Evolutionary conservation across 2,329 filamentous ascomycete genomes (phyloP).

Genomic region (Alternaria sp.): DNA sequence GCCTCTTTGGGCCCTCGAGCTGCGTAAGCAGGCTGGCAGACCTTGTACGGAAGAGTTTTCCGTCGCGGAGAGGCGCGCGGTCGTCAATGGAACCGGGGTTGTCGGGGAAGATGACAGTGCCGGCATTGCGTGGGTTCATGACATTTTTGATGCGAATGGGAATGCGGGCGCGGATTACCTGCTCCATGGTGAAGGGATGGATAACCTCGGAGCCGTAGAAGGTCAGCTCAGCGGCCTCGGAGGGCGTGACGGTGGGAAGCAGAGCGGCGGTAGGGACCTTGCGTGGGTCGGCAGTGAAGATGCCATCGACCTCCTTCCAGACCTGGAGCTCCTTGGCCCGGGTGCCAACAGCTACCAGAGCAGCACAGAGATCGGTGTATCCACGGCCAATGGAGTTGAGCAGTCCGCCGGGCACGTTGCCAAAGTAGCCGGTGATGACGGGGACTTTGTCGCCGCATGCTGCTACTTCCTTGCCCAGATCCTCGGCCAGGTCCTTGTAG

Average conservation of each 20-base stretch:
- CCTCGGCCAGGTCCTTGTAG: slow-evolving; percentile 54
- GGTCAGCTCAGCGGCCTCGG: slow-evolving; percentile 94
- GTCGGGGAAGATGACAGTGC: slow-evolving; percentile 86
- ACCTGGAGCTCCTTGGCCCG: slow-evolving; percentile 89
- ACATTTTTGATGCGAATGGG: slow-evolving; percentile 92
- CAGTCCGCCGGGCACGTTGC: slow-evolving; percentile 87
- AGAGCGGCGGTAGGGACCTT: slow-evolving; percentile 93
- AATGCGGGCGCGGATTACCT: slow-evolving; percentile 78
- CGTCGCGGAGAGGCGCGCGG: slow-evolving; percentile 65
- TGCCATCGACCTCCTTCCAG: slow-evolving; percentile 99
- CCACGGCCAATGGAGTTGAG: slow-evolving; percentile 92
- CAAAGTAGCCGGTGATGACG: slow-evolving; percentile 87
- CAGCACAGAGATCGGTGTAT: slow-evolving; percentile 96
- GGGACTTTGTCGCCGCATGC: slow-evolving; percentile 56
- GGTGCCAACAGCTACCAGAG: slow-evolving; percentile 88
- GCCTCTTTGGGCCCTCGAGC: slow-evolving; percentile 59
- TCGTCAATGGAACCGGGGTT: slow-evolving; percentile 62
- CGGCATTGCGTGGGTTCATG: slow-evolving; percentile 80
- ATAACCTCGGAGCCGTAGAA: slow-evolving; percentile 84
- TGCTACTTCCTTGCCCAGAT: slow-evolving; percentile 54
- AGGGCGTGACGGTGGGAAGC: slow-evolving; percentile 87
- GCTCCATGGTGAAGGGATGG: slow-evolving; percentile 98
- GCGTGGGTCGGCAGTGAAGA: slow-evolving; percentile 85
- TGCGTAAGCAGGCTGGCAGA: slow-evolving; percentile 55
- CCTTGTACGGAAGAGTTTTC: slow-evolving; percentile 61